Conservation (phyloP, 805 yeast genomes). For the Jamesozyma jinghongensis region DNA sequence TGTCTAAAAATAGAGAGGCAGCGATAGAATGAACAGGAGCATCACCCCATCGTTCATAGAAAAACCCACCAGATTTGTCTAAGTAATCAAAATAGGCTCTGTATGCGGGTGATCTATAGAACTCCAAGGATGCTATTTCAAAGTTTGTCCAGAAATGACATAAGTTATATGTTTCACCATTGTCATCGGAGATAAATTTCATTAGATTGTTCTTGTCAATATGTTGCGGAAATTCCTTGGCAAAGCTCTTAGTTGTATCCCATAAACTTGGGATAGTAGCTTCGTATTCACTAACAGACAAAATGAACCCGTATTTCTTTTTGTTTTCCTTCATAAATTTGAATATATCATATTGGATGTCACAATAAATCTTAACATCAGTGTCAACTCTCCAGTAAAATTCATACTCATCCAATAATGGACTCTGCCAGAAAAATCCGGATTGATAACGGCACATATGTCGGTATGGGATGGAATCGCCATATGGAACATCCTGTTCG, state of each 20-base stretch:
- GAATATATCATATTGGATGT: constrained; percentile 56
- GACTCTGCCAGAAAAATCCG: constrained; percentile 54
- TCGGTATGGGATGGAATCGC: constrained; percentile 51
- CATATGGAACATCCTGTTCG: constrained; percentile 43
- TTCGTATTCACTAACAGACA: constrained; percentile 53
- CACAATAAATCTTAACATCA: constrained; percentile 51
- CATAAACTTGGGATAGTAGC: constrained; percentile 58
- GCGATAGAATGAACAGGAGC: constrained; percentile 86
- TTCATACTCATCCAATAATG: constrained; percentile 46
- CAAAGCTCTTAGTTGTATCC: constrained; percentile 45
- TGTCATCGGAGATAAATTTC: constrained; percentile 55
- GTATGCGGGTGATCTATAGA: constrained; percentile 53
- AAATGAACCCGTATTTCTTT: constrained; percentile 58
- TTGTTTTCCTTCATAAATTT: constrained; percentile 44
- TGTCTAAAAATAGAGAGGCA: constrained; percentile 49
- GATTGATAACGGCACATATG: constrained; percentile 52
- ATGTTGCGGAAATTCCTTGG: constrained; percentile 35
- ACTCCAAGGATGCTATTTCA: constrained; percentile 63
- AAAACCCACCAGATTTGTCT: constrained; percentile 68
- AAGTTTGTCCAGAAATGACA: constrained; percentile 84
- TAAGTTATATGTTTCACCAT: constrained; percentile 55
- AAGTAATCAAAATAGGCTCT: constrained; percentile 50
- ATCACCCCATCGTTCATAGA: constrained; percentile 89
- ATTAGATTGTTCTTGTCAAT: constrained; percentile 42
- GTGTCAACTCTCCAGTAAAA: constrained; percentile 79